Evolutionary conservation across 805 yeast species (phyloP).

Genomic region (Saccharomycopsis javanensis): DNA sequence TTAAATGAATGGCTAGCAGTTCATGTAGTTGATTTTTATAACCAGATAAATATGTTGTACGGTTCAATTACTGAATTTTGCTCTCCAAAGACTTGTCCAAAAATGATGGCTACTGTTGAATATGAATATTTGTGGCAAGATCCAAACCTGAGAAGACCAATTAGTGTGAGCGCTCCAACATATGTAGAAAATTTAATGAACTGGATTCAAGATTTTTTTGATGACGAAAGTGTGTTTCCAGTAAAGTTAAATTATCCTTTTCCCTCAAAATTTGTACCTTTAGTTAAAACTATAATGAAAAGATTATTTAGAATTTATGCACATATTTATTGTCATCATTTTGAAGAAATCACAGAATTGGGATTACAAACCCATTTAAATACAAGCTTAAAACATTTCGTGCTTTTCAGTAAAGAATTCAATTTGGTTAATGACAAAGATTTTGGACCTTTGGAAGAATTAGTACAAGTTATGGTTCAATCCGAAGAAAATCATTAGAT

Average conservation of each 20-base stretch:
- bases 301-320: conserved; percentile 92
- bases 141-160: conserved; percentile 53
- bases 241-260: conserved; percentile 85
- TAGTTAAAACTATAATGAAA: conserved; percentile 80
- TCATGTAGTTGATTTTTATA: conserved; percentile 94
- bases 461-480: conserved; percentile 59
- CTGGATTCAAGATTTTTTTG: conserved; percentile 91
- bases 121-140: conserved; percentile 98
- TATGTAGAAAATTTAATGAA: conserved; percentile 88
- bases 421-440: conserved; percentile 68
- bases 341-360: conserved; percentile 86
- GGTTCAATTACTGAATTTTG: conserved; percentile 96
- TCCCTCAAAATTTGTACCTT: conserved; percentile 69
- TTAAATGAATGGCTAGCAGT: conserved; percentile 93
- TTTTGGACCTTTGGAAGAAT: conserved; percentile 84
- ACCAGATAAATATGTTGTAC: conserved; percentile 92
- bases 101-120: conserved; percentile 96
- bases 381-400: conserved; percentile 90
- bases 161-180: conserved; percentile 87
- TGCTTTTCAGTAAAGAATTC: conserved; percentile 78
- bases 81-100: conserved; percentile 88
- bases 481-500: conserved; percentile 21
- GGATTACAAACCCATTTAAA: conserved; percentile 89
- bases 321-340: conserved; percentile 95
- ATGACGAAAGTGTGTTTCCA: conserved; percentile 86